Evolutionary conservation across 345 rosid species (phyloP), one percentile per base, ranked within the genome.

Genomic region (Aquilaria yunnanensis): DNA sequence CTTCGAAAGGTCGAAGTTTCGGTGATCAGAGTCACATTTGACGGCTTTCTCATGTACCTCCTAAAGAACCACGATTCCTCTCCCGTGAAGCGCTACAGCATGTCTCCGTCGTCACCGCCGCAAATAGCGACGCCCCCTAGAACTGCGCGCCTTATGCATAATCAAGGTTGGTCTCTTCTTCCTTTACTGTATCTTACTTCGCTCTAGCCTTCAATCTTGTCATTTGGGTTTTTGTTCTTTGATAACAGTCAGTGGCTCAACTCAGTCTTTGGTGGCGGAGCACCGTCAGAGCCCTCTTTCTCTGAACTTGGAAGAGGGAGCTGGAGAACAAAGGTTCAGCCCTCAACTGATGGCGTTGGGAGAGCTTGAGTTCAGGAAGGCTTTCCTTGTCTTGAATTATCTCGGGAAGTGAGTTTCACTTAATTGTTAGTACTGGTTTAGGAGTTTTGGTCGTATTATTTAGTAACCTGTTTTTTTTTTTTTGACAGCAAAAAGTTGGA

Each of bases 291-390:
- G 57, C 1, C 23, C 66, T 2, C 10, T 1, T 9, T 13, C 41
- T 6, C 50, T 37, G 29, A 11, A 6, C 12, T 32, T 5, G 23
- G 45, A 29, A 6, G 54, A 13, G 16, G 30, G 9, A 2, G 32
- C 9, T 9, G 14, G 3, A 10, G 53, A 10, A 6, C 67, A 30
- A 12, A 41, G 12, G 32, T 31, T 10, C 14, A 74, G 64, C 51
- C 69, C 85, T 3, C 80, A 77, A 66, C 59, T 78, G 9, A 51
- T 69, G 53, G 90, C 89, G 7, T 72, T 85, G 59, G 72, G 82
- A 11, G 86, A 82, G 16, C 87, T 85, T 1, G 90, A 90, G 56
- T 87, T 85, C 43, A 69, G 82, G 11, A 87, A 84, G 59, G 78
- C 74, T 4, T 90, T 90, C 66, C 73, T 90, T 3, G 63, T 90